Evolutionary conservation across 805 yeast genomes (phyloP).

Genomic region (Debaryomyces prosopidis): DNA sequence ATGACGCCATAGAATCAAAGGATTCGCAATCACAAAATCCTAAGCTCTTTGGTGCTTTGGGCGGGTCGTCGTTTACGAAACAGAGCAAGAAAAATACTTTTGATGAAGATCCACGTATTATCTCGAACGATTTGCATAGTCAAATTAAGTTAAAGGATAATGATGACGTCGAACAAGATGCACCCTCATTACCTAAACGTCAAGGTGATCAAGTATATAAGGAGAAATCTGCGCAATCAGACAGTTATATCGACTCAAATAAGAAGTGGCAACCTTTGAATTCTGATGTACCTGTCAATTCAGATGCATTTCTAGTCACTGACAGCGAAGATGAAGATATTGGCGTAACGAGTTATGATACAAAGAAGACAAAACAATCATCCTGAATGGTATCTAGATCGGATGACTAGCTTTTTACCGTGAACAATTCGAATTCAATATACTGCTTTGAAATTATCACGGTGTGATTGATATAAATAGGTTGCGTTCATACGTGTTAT

Average conservation of each 20-base stretch:
- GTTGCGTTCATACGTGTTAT: too few relatives aligned
- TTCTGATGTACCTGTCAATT: conserved; percentile 38
- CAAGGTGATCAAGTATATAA: neutral
- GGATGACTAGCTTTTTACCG: too few relatives aligned
- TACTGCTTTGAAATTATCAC: too few relatives aligned
- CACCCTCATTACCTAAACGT: conserved; percentile 17
- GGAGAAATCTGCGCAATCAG: conserved; percentile 3
- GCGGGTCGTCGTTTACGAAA: conserved; percentile 38
- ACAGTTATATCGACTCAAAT: conserved; percentile 5
- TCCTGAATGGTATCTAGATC: too few relatives aligned
- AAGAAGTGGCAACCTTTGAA: conserved; percentile 41
- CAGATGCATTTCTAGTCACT: conserved; percentile 45
- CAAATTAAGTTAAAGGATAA: conserved; percentile 44
- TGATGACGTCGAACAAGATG: conserved; percentile 21
- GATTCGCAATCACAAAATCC: conserved; percentile 17
- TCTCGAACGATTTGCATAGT: conserved; percentile 50
- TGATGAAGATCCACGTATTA: conserved; percentile 59
- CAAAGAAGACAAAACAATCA: neutral
- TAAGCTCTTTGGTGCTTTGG: conserved; percentile 46
- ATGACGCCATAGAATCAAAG: conserved; percentile 7
- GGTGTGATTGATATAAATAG: too few relatives aligned
- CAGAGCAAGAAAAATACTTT: conserved; percentile 26
- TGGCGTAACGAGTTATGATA: conserved; percentile 1
- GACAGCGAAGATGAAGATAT: conserved; percentile 44
- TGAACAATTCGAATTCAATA: too few relatives aligned